Conservation (phyloP, 768 basidiomycete genomes). For the Hygrophorus pudorinus region DNA sequence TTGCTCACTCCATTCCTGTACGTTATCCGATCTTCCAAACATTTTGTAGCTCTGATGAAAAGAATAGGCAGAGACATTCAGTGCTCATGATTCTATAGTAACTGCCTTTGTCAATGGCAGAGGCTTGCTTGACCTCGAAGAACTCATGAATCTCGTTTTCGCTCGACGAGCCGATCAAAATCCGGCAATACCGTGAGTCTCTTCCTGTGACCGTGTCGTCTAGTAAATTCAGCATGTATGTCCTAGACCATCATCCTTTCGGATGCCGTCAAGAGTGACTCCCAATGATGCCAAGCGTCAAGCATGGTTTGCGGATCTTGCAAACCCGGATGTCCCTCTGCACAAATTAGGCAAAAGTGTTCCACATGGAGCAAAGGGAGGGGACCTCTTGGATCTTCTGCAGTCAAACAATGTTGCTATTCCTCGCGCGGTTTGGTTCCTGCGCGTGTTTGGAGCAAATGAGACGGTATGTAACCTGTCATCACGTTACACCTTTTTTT, state of each 20-base stretch:
- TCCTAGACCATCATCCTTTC: conserved; percentile 55
- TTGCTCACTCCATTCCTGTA: conserved; percentile 49
- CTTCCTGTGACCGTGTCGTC: background rate
- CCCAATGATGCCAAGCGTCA: conserved; percentile 71
- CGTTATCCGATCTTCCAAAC: conserved; percentile 12
- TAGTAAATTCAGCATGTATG: background rate
- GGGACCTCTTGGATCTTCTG: conserved; percentile 71
- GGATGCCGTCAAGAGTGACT: conserved; percentile 75
- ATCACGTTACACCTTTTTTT: conserved; percentile 1
- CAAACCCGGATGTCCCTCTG: conserved; percentile 71
- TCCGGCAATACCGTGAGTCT: conserved; percentile 54
- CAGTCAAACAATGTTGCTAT: conserved; percentile 71
- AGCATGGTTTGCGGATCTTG: conserved; percentile 76
- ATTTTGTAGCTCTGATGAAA: background rate
- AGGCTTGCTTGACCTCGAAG: conserved; percentile 52
- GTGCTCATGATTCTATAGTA: conserved; percentile 43
- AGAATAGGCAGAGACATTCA: conserved; percentile 52
- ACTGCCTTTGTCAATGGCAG: conserved; percentile 40
- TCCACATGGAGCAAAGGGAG: conserved; percentile 79
- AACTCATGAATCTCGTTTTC: conserved; percentile 71
- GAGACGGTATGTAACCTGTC: conserved; percentile 48
- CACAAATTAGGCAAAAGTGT: conserved; percentile 78
- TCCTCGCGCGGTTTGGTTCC: conserved; percentile 78
- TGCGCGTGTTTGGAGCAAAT: conserved; percentile 79
- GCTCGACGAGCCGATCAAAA: conserved; percentile 46